These are phyloP conservation scores for Miamiensis avidus DNA, from an alignment of 169 alveolate species.

Conservation along the genomic window DNA sequence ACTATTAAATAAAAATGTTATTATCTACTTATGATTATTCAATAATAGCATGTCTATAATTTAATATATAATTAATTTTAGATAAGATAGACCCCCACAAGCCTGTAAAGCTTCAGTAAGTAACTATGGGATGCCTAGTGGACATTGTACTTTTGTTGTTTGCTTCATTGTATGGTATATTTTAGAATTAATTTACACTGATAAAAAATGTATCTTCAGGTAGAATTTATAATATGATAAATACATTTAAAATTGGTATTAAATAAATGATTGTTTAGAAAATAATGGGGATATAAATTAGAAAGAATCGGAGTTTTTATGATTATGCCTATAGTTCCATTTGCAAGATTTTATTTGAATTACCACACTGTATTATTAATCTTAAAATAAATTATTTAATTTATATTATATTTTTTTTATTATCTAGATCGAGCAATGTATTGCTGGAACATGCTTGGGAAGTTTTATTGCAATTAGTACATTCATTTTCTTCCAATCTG, in stretches of 20 bases:
- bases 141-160: neutral
- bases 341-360: neutral
- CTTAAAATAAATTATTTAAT: no score
- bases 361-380: neutral
- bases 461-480: no score
- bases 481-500: no score
- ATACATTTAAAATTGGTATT: neutral
- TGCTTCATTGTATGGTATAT: neutral
- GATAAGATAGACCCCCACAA: neutral
- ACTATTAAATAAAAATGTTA: no score
- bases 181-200: neutral
- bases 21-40: no score
- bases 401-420: no score
- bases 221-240: no score
- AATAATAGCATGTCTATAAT: neutral
- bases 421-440: neutral
- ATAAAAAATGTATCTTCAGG: neutral
- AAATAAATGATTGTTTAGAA: neutral
- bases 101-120: neutral
- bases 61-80: no score
- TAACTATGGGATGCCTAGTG: neutral
- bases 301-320: neutral
- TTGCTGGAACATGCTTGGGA: neutral
- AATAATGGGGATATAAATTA: no score
- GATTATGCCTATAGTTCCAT: neutral